A percentile compares a stretch with the other conserved stretches of the same genome.
phyloP scores from a whole-genome alignment of 306 rosid genomes.

The Prunus salicina region DNA sequence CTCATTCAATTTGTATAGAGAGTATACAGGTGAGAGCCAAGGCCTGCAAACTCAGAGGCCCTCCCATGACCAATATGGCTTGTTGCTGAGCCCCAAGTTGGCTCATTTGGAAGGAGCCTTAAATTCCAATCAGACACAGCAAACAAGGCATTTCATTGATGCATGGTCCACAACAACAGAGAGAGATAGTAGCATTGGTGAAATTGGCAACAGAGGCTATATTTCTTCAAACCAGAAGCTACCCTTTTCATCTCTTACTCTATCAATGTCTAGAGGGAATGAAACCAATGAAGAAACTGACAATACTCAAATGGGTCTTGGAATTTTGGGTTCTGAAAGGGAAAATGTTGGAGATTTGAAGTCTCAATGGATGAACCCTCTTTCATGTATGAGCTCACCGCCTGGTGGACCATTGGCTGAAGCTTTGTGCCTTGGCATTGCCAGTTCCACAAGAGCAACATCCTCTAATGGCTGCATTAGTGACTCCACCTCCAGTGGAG shows the following conservation, averaged over 20 bases:
- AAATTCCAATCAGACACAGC: constrained; percentile 5
- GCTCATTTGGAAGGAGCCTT: neutral
- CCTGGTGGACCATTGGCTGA: constrained; percentile 44
- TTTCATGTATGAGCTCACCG: constrained; percentile 29
- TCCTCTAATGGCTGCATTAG: constrained; percentile 4
- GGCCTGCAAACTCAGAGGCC: neutral
- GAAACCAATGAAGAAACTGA: neutral
- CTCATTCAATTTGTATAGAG: constrained; percentile 3
- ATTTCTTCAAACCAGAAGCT: constrained; percentile 18
- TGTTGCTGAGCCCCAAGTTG: no score
- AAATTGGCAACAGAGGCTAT: constrained; percentile 1
- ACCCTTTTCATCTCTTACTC: constrained; percentile 26
- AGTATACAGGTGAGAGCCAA: neutral
- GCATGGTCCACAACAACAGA: constrained; percentile 28
- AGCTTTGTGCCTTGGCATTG: constrained; percentile 39
- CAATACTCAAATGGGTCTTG: constrained; percentile 16
- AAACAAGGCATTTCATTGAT: constrained; percentile 33
- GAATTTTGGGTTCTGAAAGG: constrained; percentile 1
- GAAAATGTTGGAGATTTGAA: constrained; percentile 17
- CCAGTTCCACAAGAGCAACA: constrained; percentile 14
- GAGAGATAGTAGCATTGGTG: neutral
- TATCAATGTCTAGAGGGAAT: constrained; percentile 24
- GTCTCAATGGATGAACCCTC: constrained; percentile 26
- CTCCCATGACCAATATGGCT: no score
- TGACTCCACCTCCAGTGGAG: constrained; percentile 17